Percentiles rank a stretch among this genome's conserved stretches.
These are phyloP conservation scores for Wickerhamiella shivajii DNA, from an alignment of 805 yeast species.

Conservation along the genomic window DNA sequence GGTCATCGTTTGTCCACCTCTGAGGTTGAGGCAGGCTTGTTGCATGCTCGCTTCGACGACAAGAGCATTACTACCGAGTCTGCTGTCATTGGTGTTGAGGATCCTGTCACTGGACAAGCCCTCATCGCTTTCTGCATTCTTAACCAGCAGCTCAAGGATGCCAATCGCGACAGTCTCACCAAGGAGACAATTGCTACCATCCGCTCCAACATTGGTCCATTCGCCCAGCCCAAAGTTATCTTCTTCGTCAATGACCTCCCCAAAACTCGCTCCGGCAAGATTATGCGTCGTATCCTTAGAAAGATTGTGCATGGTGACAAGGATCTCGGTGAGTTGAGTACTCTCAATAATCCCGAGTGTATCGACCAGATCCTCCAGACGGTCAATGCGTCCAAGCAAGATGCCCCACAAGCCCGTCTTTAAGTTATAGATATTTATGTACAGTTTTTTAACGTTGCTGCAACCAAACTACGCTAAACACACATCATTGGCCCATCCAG, in stretches of 20 bases:
- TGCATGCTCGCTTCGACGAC: constrained; percentile 36
- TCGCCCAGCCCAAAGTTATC: constrained; percentile 79
- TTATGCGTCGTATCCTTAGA: constrained; percentile 85
- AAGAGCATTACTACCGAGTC: constrained; percentile 48
- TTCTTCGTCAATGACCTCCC: constrained; percentile 72
- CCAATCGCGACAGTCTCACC: constrained; percentile 19
- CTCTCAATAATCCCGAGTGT: constrained; percentile 66
- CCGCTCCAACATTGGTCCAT: constrained; percentile 64
- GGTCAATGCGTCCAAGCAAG: constrained; percentile 29
- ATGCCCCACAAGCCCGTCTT: constrained; percentile 3
- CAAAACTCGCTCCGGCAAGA: constrained; percentile 88
- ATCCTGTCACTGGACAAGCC: constrained; percentile 77
- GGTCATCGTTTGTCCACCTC: constrained; percentile 85
- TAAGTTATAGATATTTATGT: too few species aligned
- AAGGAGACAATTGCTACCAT: constrained; percentile 61
- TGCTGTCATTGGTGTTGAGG: constrained; percentile 74
- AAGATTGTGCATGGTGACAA: constrained; percentile 77
- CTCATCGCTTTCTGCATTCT: constrained; percentile 70
- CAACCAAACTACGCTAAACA: too few species aligned
- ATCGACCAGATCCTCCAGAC: constrained; percentile 56
- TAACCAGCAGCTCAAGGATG: constrained; percentile 28
- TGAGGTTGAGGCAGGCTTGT: constrained; percentile 68
- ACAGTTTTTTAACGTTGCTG: too few species aligned
- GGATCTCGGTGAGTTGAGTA: constrained; percentile 72
- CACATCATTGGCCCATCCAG: too few species aligned